These are phyloP conservation scores for Lanmaoa rubissima DNA, from an alignment of 768 basidiomycete species.

Conservation along the genomic window DNA sequence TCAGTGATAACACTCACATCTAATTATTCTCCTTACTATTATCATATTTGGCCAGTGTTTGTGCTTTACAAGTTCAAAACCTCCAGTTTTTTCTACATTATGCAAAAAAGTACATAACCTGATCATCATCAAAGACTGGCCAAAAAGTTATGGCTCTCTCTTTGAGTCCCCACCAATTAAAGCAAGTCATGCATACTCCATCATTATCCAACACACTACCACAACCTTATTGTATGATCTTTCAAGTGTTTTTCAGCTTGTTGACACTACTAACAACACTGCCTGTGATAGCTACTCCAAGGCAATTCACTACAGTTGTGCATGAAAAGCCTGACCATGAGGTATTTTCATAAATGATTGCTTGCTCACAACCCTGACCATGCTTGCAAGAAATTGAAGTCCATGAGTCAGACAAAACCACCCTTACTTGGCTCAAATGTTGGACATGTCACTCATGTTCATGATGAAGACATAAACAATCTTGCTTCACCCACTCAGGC, in stretches of 20 bases:
- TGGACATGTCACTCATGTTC: background rate
- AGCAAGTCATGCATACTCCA: slow-evolving; percentile 2
- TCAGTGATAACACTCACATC: background rate
- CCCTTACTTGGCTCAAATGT: background rate
- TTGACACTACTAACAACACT: background rate
- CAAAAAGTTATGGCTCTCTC: slow-evolving; percentile 19
- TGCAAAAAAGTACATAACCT: background rate
- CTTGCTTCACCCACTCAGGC: background rate
- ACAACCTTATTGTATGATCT: slow-evolving; percentile 14
- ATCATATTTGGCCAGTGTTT: background rate
- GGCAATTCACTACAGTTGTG: slow-evolving; percentile 2
- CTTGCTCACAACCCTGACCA: slow-evolving; percentile 2
- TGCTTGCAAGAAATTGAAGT: slow-evolving; percentile 7
- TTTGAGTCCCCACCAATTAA: slow-evolving; percentile 12
- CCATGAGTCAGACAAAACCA: slow-evolving; percentile 5
- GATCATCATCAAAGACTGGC: background rate
- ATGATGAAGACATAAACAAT: background rate
- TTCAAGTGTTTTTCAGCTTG: background rate
- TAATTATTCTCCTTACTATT: background rate
- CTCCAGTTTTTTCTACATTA: background rate
- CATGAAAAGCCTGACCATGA: slow-evolving; percentile 6
- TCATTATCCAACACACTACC: background rate
- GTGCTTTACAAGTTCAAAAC: background rate
- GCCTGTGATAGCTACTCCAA: slow-evolving; percentile 18
- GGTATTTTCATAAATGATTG: slow-evolving; percentile 6